A percentile compares a stretch with the other conserved stretches of the same genome.
These are phyloP conservation scores for Aspergillus wentii DNA, from an alignment of 495 filamentous ascomycete genomes.

Conservation along the genomic window DNA sequence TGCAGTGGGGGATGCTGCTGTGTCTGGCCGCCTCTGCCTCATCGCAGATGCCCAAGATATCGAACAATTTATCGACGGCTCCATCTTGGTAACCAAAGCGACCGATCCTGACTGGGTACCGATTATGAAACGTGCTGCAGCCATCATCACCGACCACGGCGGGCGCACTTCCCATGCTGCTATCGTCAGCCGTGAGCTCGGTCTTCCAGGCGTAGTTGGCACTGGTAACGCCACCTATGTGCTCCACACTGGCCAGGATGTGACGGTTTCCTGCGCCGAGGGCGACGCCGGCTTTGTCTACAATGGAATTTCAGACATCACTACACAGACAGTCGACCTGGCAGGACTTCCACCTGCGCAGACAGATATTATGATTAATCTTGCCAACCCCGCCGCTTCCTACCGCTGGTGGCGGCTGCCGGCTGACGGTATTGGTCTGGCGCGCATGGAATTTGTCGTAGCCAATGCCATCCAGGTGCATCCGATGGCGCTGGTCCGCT, in stretches of 20 bases:
- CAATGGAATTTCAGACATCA: constrained; percentile 22
- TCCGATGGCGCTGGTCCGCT: constrained; percentile 31
- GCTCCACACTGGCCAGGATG: constrained; percentile 29
- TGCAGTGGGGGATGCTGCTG: constrained; percentile 28
- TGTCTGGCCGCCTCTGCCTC: constrained; percentile 26
- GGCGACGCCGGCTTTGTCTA: constrained; percentile 31
- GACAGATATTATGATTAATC: constrained; percentile 23
- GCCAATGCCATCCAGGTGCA: constrained; percentile 13
- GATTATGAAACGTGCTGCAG: constrained; percentile 30
- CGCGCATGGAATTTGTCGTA: constrained; percentile 18
- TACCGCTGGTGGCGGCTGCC: constrained; percentile 24
- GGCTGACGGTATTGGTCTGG: constrained; percentile 12
- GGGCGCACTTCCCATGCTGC: constrained; percentile 36
- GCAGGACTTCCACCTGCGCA: constrained; percentile 4
- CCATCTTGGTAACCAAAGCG: constrained; percentile 22
- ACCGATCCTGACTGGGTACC: constrained; percentile 37
- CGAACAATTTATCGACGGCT: constrained; percentile 23
- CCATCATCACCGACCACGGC: constrained; percentile 33
- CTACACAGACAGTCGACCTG: constrained; percentile 19
- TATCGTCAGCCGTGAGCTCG: constrained; percentile 35
- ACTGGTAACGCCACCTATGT: constrained; percentile 25
- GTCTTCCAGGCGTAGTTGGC: constrained; percentile 28
- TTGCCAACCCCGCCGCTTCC: constrained; percentile 27
- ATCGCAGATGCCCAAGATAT: constrained; percentile 24
- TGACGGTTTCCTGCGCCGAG: constrained; percentile 34